Conservation (phyloP, 2,329 filamentous ascomycete genomes). For the Epichloe sp. region DNA sequence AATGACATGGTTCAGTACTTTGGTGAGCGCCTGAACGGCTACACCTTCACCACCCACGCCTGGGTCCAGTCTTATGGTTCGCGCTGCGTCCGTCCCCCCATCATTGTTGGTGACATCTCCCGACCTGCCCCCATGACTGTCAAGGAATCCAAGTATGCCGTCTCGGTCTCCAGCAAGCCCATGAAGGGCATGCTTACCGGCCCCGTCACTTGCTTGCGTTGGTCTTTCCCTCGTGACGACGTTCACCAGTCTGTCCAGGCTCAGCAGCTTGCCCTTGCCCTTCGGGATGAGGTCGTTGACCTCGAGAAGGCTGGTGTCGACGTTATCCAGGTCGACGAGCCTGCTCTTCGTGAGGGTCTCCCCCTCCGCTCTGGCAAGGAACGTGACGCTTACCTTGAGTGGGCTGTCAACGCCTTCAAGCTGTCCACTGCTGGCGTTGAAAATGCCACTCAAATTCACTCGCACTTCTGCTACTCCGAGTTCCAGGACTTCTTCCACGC, state of each 20-base stretch:
- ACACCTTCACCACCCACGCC: conserved; percentile 96
- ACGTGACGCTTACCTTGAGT: conserved; percentile 91
- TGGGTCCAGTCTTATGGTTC: conserved; percentile 99
- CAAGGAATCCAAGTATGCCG: conserved; percentile 99
- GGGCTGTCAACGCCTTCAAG: conserved; percentile 97
- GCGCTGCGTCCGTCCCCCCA: conserved; percentile 96
- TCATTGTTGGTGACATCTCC: conserved; percentile 97
- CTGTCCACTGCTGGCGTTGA: conserved; percentile 85
- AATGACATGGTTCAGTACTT: conserved; percentile 99
- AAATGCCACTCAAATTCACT: conserved; percentile 98
- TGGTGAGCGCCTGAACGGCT: conserved; percentile 90
- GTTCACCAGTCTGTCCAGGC: conserved; percentile 98
- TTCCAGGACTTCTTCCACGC: conserved; percentile 99
- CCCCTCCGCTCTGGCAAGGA: conserved; percentile 88
- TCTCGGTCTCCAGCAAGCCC: conserved; percentile 90
- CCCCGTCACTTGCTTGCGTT: conserved; percentile 95
- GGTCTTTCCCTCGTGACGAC: conserved; percentile 99
- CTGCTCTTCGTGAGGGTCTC: conserved; percentile 97
- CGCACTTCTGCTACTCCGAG: conserved; percentile 99
- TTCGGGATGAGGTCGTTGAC: conserved; percentile 96
- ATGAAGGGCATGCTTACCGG: conserved; percentile 99
- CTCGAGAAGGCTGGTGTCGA: conserved; percentile 93
- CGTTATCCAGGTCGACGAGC: conserved; percentile 99
- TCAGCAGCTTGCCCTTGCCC: conserved; percentile 94
- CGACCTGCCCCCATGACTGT: conserved; percentile 96